These are phyloP conservation scores for Candida corydali DNA, from an alignment of 805 yeast species.

Conservation along the genomic window DNA sequence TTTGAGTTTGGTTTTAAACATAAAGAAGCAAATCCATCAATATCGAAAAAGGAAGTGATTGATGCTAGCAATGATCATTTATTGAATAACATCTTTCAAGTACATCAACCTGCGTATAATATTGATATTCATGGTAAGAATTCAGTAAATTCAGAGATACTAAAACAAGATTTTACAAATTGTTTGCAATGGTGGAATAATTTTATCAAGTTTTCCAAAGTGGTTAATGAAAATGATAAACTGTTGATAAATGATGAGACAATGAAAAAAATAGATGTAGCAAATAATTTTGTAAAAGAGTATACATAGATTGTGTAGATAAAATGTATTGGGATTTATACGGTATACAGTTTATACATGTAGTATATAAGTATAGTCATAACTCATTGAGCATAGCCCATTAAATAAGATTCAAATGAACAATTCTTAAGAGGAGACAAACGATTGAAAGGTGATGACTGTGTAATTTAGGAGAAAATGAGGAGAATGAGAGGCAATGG, in stretches of 20 bases:
- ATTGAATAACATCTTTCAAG: conserved; percentile 33
- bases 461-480: no score
- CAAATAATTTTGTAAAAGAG: conserved; percentile 29
- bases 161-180: conserved; percentile 24
- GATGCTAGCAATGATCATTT: conserved; percentile 27
- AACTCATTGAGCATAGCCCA: no score
- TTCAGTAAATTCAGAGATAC: conserved; percentile 29
- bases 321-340: no score
- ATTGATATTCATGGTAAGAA: conserved; percentile 40
- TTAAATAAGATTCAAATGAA: no score
- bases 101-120: conserved; percentile 34
- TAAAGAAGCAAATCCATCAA: conserved; percentile 16
- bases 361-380: no score
- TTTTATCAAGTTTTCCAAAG: conserved; percentile 24
- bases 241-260: conserved; percentile 21
- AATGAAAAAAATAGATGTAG: conserved; percentile 18
- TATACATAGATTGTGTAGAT: conserved; percentile 21
- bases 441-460: no score
- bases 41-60: conserved; percentile 23
- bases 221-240: conserved; percentile 23
- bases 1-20: conserved; percentile 39
- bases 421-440: no score
- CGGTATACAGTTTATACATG: no score
- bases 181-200: conserved; percentile 35
- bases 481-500: no score